Percentiles rank a stretch among this genome's conserved stretches.
Evolutionary conservation across 2,329 filamentous ascomycete species (phyloP).

Genomic region (Didymella exigua): DNA sequence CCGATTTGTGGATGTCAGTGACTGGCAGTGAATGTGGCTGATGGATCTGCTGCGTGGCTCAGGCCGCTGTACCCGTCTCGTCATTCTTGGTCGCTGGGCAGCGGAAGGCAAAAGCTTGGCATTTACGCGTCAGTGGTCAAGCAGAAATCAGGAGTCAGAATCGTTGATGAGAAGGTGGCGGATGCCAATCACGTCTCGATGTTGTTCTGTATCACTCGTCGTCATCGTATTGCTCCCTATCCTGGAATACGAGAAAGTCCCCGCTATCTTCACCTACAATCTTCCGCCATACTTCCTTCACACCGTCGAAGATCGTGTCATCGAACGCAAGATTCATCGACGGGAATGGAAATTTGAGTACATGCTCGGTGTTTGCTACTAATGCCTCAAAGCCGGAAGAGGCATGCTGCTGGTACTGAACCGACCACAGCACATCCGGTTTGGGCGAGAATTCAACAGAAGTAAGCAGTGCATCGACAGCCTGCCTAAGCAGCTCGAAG

Average conservation of each 20-base stretch:
- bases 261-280: constrained; percentile 61
- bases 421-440: constrained; percentile 57
- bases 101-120: constrained; percentile 6
- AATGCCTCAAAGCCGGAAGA: constrained; percentile 21
- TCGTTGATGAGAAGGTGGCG: not conserved
- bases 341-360: constrained; percentile 64
- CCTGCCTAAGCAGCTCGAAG: constrained; percentile 47
- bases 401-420: constrained; percentile 58
- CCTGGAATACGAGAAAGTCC: constrained; percentile 78
- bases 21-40: not conserved
- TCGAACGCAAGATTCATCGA: constrained; percentile 74
- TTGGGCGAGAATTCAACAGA: constrained; percentile 41
- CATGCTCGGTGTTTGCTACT: constrained; percentile 48
- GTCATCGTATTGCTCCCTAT: constrained; percentile 70
- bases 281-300: constrained; percentile 72
- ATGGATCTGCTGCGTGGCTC: constrained; percentile 1
- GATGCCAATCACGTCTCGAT: not conserved
- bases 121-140: not conserved
- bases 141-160: not conserved
- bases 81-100: constrained; percentile 5
- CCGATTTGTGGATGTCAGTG: not conserved
- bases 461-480: constrained; percentile 52
- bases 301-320: constrained; percentile 69
- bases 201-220: constrained; percentile 47
- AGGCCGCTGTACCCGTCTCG: constrained; percentile 4